These are phyloP conservation scores for Ceratocystis huliohia DNA, from an alignment of 2,329 filamentous ascomycete species.

Conservation along the genomic window DNA sequence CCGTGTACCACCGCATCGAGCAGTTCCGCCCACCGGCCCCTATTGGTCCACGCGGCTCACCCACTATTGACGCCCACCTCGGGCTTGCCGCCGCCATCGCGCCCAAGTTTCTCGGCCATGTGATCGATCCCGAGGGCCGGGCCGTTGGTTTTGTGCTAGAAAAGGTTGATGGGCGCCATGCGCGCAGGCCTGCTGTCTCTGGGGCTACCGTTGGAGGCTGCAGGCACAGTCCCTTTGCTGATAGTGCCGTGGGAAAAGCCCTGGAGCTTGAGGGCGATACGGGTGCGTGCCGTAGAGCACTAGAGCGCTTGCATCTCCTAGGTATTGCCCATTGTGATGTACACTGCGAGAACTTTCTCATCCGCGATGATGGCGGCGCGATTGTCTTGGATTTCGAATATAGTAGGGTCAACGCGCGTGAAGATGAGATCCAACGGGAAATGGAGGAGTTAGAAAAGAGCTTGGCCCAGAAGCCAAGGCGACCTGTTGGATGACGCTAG, in stretches of 20 bases:
- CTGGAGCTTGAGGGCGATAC: not conserved
- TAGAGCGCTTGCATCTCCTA: constrained; percentile 9
- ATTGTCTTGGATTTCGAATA: constrained; percentile 13
- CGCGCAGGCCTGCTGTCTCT: constrained; percentile 1
- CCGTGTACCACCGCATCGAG: constrained; percentile 6
- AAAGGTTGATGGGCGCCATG: not conserved
- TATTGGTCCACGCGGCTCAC: not conserved
- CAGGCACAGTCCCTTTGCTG: not conserved
- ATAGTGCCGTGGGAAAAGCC: not conserved
- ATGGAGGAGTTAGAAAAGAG: constrained; percentile 8
- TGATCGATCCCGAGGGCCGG: constrained; percentile 5
- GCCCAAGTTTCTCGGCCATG: constrained; percentile 11
- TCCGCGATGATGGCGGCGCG: constrained; percentile 6
- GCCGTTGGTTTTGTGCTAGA: constrained; percentile 9
- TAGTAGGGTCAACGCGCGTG: not conserved
- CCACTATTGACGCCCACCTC: not conserved
- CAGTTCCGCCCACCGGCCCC: not conserved
- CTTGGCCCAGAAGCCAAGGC: not conserved
- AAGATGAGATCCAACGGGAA: not conserved
- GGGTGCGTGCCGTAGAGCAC: not conserved
- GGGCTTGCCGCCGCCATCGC: constrained; percentile 5
- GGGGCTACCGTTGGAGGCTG: too few species aligned
- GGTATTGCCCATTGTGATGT: constrained; percentile 12
- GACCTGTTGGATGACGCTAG: not conserved
- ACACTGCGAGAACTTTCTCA: constrained; percentile 10